Conservation (phyloP, 2,329 filamentous ascomycete genomes). For the Capronia americana region DNA sequence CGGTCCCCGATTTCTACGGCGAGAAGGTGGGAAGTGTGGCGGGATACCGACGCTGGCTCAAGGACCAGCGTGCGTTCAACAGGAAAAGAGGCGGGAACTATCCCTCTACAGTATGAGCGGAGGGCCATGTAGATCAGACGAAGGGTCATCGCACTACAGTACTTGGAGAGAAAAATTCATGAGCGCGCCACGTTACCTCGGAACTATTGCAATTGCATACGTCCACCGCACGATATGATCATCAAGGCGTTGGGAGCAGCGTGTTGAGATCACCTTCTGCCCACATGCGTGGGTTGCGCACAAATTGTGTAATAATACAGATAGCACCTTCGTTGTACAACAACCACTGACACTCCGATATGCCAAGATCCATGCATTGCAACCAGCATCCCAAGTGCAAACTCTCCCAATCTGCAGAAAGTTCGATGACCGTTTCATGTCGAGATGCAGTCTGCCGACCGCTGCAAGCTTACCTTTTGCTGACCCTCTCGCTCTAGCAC, state of each 20-base stretch:
- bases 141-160: background rate
- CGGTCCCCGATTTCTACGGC: constrained; percentile 96
- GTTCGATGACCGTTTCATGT: background rate
- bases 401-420: background rate
- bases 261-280: background rate
- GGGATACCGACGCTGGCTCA: constrained; percentile 93
- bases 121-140: background rate
- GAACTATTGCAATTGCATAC: constrained; percentile 5
- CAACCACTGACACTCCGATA: constrained; percentile 31
- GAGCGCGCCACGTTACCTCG: background rate
- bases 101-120: constrained; percentile 21
- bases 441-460: background rate
- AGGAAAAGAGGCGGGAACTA: constrained; percentile 69
- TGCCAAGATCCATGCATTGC: constrained; percentile 12
- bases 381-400: background rate
- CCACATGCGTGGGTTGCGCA: background rate
- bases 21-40: constrained; percentile 95
- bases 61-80: constrained; percentile 96
- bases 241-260: background rate
- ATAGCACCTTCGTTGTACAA: constrained; percentile 33
- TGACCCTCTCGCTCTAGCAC: background rate
- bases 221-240: background rate
- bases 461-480: background rate
- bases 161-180: background rate
- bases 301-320: constrained; percentile 30